phyloP scores from a whole-genome alignment of 1,139 yeast genomes.

The Candida pseudoviswanathii region DNA sequence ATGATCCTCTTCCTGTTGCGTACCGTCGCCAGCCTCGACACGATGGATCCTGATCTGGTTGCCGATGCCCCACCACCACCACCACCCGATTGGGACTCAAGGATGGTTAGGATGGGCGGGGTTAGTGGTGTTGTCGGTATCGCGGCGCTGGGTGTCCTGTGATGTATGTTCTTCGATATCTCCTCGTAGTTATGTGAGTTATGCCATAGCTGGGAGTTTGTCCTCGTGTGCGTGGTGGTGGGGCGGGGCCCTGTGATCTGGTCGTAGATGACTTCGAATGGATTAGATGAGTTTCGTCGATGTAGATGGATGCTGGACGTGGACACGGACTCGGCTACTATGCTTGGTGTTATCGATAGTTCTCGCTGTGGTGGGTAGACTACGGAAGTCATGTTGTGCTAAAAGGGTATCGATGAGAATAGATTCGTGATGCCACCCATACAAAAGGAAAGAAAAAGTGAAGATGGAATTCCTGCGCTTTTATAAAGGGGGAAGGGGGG shows the following conservation, averaged over 20 bases:
- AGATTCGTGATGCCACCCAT: background rate
- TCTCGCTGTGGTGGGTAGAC: background rate
- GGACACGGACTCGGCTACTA: background rate
- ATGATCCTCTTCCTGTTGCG: slow-evolving; percentile 34
- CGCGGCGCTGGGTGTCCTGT: slow-evolving; percentile 4
- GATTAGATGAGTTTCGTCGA: slow-evolving; percentile 22
- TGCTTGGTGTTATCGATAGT: background rate
- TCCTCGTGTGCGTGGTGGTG: background rate
- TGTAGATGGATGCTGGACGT: background rate
- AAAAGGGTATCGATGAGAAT: background rate
- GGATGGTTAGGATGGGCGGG: slow-evolving; percentile 31
- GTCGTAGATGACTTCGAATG: slow-evolving; percentile 24
- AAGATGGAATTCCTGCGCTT: too few relatives aligned
- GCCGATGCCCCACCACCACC: background rate
- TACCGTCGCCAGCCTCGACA: slow-evolving; percentile 35
- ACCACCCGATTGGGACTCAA: slow-evolving; percentile 22
- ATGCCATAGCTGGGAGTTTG: slow-evolving; percentile 11
- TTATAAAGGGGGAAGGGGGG: too few relatives aligned
- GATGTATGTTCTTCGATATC: slow-evolving; percentile 10
- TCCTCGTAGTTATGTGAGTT: slow-evolving; percentile 9
- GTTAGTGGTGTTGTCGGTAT: slow-evolving; percentile 4
- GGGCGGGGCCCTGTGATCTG: slow-evolving; percentile 1
- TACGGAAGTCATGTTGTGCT: background rate
- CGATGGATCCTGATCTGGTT: slow-evolving; percentile 25
- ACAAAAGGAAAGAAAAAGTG: too few relatives aligned